Conservation (phyloP, 2,329 filamentous ascomycete species). For the Aureobasidium pullulans region DNA sequence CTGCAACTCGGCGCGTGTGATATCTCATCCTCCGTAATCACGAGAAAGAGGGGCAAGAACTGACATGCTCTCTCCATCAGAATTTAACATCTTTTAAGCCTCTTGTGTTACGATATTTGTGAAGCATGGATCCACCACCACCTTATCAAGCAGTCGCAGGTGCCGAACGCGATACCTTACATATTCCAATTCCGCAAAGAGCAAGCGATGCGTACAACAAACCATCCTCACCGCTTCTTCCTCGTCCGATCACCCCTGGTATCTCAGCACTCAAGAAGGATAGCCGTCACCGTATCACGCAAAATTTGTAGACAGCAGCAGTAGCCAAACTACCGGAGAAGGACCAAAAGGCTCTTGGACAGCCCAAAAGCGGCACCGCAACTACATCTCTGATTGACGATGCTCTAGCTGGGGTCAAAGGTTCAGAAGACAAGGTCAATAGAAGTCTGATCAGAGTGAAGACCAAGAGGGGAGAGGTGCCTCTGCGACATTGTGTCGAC, state of each 20-base stretch:
- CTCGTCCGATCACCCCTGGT: too few species aligned
- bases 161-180: not conserved
- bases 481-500: slow-evolving; percentile 22
- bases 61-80: too few species aligned
- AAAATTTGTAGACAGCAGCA: not conserved
- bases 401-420: not conserved
- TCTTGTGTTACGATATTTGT: too few species aligned
- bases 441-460: not conserved
- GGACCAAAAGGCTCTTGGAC: not conserved
- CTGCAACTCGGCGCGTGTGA: not conserved
- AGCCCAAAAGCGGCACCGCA: not conserved
- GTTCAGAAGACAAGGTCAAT: not conserved
- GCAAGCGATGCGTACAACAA: not conserved
- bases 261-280: not conserved
- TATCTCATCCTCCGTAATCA: not conserved
- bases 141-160: not conserved
- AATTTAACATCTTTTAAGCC: too few species aligned
- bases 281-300: not conserved
- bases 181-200: not conserved
- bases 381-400: not conserved
- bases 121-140: not conserved
- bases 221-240: not conserved
- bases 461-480: not conserved
- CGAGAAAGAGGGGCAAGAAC: not conserved
- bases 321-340: not conserved